Percentiles rank a stretch among this genome's conserved stretches.
phyloP scores from a whole-genome alignment of 345 rosid genomes.

The Mangifera indica region DNA sequence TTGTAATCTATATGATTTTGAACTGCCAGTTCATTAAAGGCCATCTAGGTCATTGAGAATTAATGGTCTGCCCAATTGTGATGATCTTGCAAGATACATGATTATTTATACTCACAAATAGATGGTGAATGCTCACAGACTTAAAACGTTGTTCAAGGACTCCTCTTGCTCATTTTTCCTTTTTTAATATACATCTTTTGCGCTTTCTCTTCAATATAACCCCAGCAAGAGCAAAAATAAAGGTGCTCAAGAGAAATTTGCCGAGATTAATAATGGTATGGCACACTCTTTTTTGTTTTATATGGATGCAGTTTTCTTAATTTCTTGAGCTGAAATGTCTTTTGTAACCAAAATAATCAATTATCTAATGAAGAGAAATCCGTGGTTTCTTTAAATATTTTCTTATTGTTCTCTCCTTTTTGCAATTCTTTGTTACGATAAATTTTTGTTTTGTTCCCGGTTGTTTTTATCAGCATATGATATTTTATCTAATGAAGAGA shows the following conservation, averaged over 20 bases:
- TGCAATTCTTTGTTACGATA: not conserved
- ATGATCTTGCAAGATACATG: not conserved
- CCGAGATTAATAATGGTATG: constrained; percentile 89
- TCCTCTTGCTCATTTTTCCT: not conserved
- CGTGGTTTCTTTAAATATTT: not conserved
- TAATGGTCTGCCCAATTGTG: not conserved
- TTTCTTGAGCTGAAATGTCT: not conserved
- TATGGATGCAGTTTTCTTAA: not conserved
- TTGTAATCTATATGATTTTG: not conserved
- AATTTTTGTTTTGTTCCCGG: constrained; percentile 5
- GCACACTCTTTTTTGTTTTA: not conserved
- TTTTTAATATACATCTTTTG: constrained; percentile 25
- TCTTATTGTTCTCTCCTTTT: not conserved
- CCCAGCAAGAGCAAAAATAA: constrained; percentile 89
- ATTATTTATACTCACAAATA: not conserved
- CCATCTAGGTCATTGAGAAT: not conserved
- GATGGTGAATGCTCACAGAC: not conserved
- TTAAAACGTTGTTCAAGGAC: not conserved
- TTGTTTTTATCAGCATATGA: constrained; percentile 77
- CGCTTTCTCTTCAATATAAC: constrained; percentile 81
- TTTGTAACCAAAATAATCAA: not conserved
- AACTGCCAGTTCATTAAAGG: not conserved
- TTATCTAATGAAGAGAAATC: not conserved
- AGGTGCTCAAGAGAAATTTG: constrained; percentile 82
- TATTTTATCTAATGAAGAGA: constrained; percentile 82